Base-by-base conservation (phyloP, 2,329 filamentous ascomycete genomes). In the Rosellinia necatrix region DNA sequence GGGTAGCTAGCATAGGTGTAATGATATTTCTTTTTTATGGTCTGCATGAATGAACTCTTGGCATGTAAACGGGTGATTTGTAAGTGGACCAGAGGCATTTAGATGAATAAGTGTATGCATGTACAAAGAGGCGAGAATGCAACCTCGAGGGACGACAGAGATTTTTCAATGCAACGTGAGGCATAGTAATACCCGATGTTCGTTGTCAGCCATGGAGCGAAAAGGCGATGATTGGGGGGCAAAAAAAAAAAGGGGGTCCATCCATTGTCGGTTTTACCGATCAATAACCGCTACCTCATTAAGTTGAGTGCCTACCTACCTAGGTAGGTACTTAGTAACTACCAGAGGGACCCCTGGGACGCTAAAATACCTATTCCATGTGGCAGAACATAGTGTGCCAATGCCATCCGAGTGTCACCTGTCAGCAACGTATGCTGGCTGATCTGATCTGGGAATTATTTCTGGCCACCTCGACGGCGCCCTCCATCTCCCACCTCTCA, bases 1-100 rank as follows among this genome's bases (percentile, higher is more conserved):
- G 60, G 65, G 58, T 65, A 68, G 66, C 64, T 65, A 64, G 65
- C 62, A 67, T 65, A 63, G 59, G 61, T 60, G 25, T 65, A 63
- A 64, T 66, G 63, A 61, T 61, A 32, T 44, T 56, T 59, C 58
- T 48, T 30, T 59, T 59, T 35, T 19, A 59, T 53, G 57, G 38
- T 49, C 21, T 43, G 41, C n/a, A 48, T 34, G 32, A 60, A 56
- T 34, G 32, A 60, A 56, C 50, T 59, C 38, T 50, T 49, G 37
- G 9, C 37, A 47, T 54, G 30, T 46, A 17, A 35, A 17, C 9
- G 34, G 30, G 37, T 10, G 6, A 9, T 37, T 25, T 15, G 7
- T 43, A 35, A 30, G 10, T 29, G 34, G 29, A 27, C 21, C 12
- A 37, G 19, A 25, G 25, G 15, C 7, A 12, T 42, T 24, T 25